Conservation (phyloP, 805 yeast genomes). For the Kockiozyma suomiensis region DNA sequence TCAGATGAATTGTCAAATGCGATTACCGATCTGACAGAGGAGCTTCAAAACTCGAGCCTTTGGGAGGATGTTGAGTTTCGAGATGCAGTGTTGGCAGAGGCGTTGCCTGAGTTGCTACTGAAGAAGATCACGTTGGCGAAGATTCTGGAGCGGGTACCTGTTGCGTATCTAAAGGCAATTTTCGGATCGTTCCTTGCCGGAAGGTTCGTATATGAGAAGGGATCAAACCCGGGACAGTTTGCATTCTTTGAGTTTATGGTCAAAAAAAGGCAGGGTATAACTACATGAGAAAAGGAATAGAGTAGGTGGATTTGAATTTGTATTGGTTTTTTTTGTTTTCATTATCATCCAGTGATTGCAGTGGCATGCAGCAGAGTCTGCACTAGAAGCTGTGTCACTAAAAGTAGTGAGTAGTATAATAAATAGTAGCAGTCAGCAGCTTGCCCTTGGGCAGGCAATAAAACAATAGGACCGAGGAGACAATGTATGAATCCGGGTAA, state of each 20-base stretch:
- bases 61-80: slow-evolving; percentile 84
- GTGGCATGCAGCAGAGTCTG: background rate
- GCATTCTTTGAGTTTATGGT: slow-evolving; percentile 51
- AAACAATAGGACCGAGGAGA: background rate
- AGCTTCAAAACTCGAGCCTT: slow-evolving; percentile 74
- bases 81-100: slow-evolving; percentile 70
- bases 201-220: slow-evolving; percentile 78
- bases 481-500: background rate
- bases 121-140: slow-evolving; percentile 61
- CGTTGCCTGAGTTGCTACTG: slow-evolving; percentile 75
- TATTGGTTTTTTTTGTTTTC: background rate
- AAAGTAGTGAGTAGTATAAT: background rate
- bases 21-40: slow-evolving; percentile 83
- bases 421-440: too few relatives aligned
- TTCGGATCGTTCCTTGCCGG: slow-evolving; percentile 87
- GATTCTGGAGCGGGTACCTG: slow-evolving; percentile 79
- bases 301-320: background rate
- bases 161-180: slow-evolving; percentile 80
- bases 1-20: slow-evolving; percentile 84
- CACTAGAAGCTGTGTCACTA: background rate
- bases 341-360: background rate
- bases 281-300: background rate
- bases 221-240: slow-evolving; percentile 72
- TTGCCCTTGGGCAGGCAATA: too few relatives aligned
- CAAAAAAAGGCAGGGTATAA: slow-evolving; percentile 12